A percentile compares a stretch with the other conserved stretches of the same genome.
phyloP scores from a whole-genome alignment of 2,329 filamentous ascomycete species.

The Aspergillus proliferans region DNA sequence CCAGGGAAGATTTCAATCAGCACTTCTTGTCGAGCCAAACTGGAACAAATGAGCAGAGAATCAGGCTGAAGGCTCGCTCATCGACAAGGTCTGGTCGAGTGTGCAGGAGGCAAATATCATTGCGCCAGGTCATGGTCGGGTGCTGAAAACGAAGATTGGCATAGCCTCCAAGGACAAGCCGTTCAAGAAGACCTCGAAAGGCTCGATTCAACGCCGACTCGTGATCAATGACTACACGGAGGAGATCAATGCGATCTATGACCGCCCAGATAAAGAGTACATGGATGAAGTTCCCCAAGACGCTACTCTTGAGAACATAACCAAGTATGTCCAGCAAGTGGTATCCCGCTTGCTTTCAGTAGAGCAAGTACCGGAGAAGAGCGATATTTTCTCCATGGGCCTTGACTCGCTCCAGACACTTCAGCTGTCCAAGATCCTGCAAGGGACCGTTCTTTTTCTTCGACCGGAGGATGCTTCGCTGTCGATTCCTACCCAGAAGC shows the following conservation, averaged over 20 bases:
- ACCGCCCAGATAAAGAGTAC: no score
- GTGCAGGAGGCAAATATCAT: conserved; percentile 40
- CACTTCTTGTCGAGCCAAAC: conserved; percentile 22
- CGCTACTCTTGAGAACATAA: conserved; percentile 7
- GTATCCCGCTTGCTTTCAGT: no score
- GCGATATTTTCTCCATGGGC: no score
- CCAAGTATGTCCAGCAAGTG: conserved; percentile 10
- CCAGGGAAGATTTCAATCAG: conserved; percentile 25
- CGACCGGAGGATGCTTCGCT: no score
- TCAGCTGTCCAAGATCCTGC: conserved; percentile 2
- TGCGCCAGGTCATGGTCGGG: conserved; percentile 32
- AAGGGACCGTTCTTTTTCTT: no score
- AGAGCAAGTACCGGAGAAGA: no score
- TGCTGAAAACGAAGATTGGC: conserved; percentile 37
- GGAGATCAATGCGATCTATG: conserved; percentile 7
- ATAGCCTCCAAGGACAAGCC: conserved; percentile 37
- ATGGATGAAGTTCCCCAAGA: no score
- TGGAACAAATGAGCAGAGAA: no score
- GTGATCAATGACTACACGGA: conserved; percentile 6
- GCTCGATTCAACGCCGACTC: conserved; percentile 12
- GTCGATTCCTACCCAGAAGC: no score
- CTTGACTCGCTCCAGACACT: not conserved
- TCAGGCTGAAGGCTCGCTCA: no score
- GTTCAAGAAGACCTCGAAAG: conserved; percentile 42
- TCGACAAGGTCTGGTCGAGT: conserved; percentile 33